These are phyloP conservation scores for Saccharomycodes ludwigii DNA, from an alignment of 805 yeast species.

Conservation along the genomic window DNA sequence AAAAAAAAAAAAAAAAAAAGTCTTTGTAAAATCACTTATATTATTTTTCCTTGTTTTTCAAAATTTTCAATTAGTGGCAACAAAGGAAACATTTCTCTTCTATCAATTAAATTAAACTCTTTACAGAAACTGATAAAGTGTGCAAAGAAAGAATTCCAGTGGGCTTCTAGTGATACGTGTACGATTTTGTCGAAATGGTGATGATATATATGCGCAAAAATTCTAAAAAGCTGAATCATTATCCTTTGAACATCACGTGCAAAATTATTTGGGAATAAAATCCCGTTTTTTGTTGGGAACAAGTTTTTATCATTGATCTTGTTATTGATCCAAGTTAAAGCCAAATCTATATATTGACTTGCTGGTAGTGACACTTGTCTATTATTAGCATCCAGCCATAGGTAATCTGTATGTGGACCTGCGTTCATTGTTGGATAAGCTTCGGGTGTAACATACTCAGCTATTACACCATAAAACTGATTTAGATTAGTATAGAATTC, in stretches of 20 bases:
- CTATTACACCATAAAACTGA: conserved; percentile 80
- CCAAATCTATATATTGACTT: conserved; percentile 82
- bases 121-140: conserved; percentile 82
- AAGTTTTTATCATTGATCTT: conserved; percentile 80
- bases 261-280: conserved; percentile 81
- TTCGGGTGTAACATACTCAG: conserved; percentile 85
- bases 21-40: conserved; percentile 10
- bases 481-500: conserved; percentile 79
- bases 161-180: conserved; percentile 90
- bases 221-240: conserved; percentile 83
- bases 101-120: conserved; percentile 73
- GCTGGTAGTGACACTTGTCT: conserved; percentile 85
- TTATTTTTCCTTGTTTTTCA: conserved; percentile 78
- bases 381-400: conserved; percentile 77
- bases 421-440: conserved; percentile 91
- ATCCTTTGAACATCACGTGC: conserved; percentile 75
- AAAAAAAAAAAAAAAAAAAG: background rate
- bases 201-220: conserved; percentile 89
- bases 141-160: conserved; percentile 95
- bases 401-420: conserved; percentile 80
- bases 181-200: conserved; percentile 89
- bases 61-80: conserved; percentile 63
- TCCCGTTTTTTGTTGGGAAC: conserved; percentile 84
- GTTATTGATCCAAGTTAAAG: conserved; percentile 77
- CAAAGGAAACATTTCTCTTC: conserved; percentile 69